Conservation (phyloP, 805 yeast species). For the Sugiyamaella floridensis region DNA sequence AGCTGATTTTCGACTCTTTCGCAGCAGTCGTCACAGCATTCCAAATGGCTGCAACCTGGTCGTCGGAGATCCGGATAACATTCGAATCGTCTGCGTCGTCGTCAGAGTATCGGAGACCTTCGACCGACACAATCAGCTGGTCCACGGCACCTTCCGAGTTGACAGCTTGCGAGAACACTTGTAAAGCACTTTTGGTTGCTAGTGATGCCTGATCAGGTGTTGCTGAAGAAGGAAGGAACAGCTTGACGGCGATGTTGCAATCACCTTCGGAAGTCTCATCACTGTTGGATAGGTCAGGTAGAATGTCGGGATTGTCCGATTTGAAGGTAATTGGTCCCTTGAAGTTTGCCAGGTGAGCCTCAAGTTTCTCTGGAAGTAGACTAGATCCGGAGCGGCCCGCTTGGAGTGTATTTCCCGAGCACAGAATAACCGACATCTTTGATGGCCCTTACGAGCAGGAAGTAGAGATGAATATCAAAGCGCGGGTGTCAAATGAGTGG, state of each 20-base stretch:
- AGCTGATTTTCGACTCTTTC: neutral
- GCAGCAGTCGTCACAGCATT: slow-evolving; percentile 12
- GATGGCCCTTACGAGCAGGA: too few relatives aligned
- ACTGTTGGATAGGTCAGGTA: neutral
- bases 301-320: neutral
- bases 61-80: neutral
- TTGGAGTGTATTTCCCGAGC: slow-evolving; percentile 4
- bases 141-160: neutral
- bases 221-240: slow-evolving; percentile 15
- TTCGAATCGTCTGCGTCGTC: slow-evolving; percentile 19
- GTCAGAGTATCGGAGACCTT: slow-evolving; percentile 27
- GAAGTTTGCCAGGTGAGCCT: neutral
- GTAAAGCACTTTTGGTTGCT: slow-evolving; percentile 8
- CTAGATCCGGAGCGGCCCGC: neutral
- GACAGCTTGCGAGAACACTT: slow-evolving; percentile 3
- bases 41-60: slow-evolving; percentile 20
- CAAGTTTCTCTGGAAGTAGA: slow-evolving; percentile 1
- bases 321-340: neutral
- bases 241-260: slow-evolving; percentile 14
- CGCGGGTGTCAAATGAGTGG: too few relatives aligned
- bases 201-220: slow-evolving; percentile 1
- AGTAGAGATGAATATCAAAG: too few relatives aligned
- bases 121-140: slow-evolving; percentile 22
- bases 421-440: neutral
- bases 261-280: neutral